Evolutionary conservation across 306 rosid species (phyloP), one percentile per base, ranked within the genome.

Genomic region (Casuarina cunninghamiana): DNA sequence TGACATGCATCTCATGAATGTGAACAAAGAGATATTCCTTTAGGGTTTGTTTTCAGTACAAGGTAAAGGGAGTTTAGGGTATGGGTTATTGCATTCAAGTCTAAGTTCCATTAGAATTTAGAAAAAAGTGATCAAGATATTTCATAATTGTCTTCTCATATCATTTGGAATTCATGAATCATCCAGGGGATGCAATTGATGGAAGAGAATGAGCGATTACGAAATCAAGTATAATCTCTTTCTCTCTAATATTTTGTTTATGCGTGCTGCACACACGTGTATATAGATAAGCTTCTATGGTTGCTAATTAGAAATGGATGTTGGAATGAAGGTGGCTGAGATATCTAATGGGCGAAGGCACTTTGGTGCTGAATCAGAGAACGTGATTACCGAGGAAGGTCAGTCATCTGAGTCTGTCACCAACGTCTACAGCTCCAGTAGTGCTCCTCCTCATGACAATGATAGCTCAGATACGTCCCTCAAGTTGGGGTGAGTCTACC

Each of bases 391-490:
- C 5, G 97, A 91, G 78, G 97, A 92, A 77, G 97, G 97, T n/a
- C 97, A 89, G 54, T 95, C 99, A 17, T 95, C 97, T 2, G 97
- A 90, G 76, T 92, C 97, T 1, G 81, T 90, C 51, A 91, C 99
- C 3, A 84, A 89, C 48, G 77, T 75, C 55, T 88, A 84, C 83
- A 89, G 84, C 84, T 90, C 97, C 61, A 72, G 72, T 53, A 83
- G 88, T 58, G 84, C 80, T 35, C 88, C 93, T 60, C 89, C 97
- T 1, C 91, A 84, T 21, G 97, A 93, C 67, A 72, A 78, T 74
- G 97, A 95, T 39, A 88, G 88, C 76, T 95, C 97, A 5, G 97
- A 93, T 72, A 95, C 91, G 0, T 91, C 97, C 6, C 97, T 95
- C 74, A 91, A 88, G 78, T 54, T 95, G 73, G 97, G 99, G 99